A percentile compares a stretch with the other conserved stretches of the same genome.
phyloP scores from a whole-genome alignment of 2,329 filamentous ascomycete species.

The Cadophora luteo-olivacea region DNA sequence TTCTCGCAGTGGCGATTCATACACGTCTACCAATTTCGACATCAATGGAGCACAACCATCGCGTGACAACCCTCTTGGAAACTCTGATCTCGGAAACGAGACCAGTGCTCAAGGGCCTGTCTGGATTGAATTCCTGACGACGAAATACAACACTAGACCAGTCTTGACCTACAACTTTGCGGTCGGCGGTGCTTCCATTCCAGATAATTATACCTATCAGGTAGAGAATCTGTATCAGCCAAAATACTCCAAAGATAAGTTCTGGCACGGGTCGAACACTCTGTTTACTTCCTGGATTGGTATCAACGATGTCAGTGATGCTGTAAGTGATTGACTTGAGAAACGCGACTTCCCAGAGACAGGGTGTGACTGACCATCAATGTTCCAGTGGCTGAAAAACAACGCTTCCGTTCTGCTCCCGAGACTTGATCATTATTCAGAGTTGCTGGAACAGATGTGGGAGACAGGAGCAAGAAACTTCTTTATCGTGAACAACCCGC shows the following conservation, averaged over 20 bases:
- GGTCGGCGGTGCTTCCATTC: conserved; percentile 47
- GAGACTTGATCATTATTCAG: conserved; percentile 12
- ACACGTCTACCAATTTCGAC: conserved; percentile 45
- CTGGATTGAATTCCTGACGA: conserved; percentile 55
- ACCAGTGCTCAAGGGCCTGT: conserved; percentile 53
- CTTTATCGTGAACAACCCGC: conserved; percentile 23
- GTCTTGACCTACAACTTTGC: conserved; percentile 56
- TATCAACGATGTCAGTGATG: conserved; percentile 53
- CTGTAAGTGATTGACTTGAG: background rate
- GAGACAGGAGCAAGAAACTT: conserved; percentile 23
- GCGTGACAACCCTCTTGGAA: conserved; percentile 43
- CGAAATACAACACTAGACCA: conserved; percentile 45
- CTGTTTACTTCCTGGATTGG: conserved; percentile 58
- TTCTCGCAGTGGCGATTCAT: conserved; percentile 44
- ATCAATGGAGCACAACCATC: conserved; percentile 41
- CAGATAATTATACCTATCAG: conserved; percentile 44
- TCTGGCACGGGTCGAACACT: conserved; percentile 48
- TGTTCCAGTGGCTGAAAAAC: background rate
- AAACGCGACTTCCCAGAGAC: no score
- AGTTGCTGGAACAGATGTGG: conserved; percentile 19
- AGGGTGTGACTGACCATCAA: background rate
- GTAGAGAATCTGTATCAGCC: conserved; percentile 22
- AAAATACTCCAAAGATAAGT: conserved; percentile 38
- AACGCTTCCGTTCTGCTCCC: background rate
- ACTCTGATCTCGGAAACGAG: conserved; percentile 41